Conservation (phyloP, 768 basidiomycete species). For the Lactarius deliciosus region DNA sequence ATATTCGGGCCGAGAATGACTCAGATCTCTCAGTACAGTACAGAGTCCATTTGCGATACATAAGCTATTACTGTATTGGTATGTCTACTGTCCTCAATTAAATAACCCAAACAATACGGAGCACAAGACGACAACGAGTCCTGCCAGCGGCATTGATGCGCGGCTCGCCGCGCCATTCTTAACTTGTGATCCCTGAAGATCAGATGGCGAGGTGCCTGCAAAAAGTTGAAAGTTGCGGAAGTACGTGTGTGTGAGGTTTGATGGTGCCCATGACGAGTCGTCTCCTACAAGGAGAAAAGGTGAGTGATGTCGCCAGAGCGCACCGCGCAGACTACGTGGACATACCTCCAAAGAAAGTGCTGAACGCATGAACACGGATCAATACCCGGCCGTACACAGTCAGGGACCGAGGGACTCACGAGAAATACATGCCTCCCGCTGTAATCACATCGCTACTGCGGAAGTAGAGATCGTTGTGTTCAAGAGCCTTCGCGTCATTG, state of each 20-base stretch:
- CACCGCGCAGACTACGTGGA: not conserved
- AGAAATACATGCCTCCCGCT: slow-evolving; percentile 75
- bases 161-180: slow-evolving; percentile 8
- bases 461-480: slow-evolving; percentile 62
- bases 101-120: slow-evolving; percentile 12
- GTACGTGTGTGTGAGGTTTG: slow-evolving; percentile 65
- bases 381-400: not conserved
- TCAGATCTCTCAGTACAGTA: not conserved
- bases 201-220: slow-evolving; percentile 25
- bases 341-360: slow-evolving; percentile 80
- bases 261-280: slow-evolving; percentile 71
- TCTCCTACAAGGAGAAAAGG: slow-evolving; percentile 41
- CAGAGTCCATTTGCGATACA: not conserved
- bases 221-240: slow-evolving; percentile 71
- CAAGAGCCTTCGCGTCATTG: slow-evolving; percentile 64
- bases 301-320: slow-evolving; percentile 22
- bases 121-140: slow-evolving; percentile 8
- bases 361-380: slow-evolving; percentile 31
- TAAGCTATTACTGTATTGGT: not conserved
- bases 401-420: slow-evolving; percentile 36
- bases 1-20: not conserved
- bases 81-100: not conserved
- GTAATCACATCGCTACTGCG: slow-evolving; percentile 52
- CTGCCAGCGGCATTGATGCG: not conserved
- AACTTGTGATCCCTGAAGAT: slow-evolving; percentile 21